Evolutionary conservation across 768 basidiomycete species (phyloP), one percentile per base, ranked within the genome.

Genomic region (Macrolepiota fuliginosa): DNA sequence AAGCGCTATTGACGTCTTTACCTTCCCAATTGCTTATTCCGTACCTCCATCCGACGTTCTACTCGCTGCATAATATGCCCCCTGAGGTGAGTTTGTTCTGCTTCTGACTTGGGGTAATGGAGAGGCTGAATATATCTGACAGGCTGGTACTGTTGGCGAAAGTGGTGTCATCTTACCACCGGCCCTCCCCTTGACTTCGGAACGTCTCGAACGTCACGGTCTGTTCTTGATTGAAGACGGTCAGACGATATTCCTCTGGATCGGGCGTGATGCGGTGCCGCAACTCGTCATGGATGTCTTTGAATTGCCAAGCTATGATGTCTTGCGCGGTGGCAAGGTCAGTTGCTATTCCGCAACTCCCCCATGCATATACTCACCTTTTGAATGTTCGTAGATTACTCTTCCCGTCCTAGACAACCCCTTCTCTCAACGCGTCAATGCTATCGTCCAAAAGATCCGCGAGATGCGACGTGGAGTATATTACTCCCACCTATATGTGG

Each of bases 221-320:
- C 80, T 99, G 58, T 98, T 90, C 85, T 75, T 99, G 64, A 97
- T 99, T 66, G 97, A 98, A 74, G 96, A 98, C 72, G 92, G 92
- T 1, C 97, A 98, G 74, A 96, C 92, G 22, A 92, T 99, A 70
- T 98, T 99, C 87, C 81, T 98, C 52, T 98, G 94, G 90, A 86
- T 99, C 54, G 97, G 97, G n/a, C 87, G 95, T 32, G 96, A 98
- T 72, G 94, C 97, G 7, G 94, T 98, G n/a, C 93, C 96, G 10
- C 91, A 96, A 70, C 85, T 98, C 51, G 78, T 98, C 63, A 81
- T 89, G 81, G 97, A 99, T 69, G 96, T 98, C 17, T 98, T 99
- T 75, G 87, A 92, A 69, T 80, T 98, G 37, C 89, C 91, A 0
- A 88, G 76, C 65, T 98, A 98, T 70, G 92, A 93, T 45, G 89